Base-by-base conservation (phyloP, 129 eudicot genomes). In the Solidago caesia region DNA sequence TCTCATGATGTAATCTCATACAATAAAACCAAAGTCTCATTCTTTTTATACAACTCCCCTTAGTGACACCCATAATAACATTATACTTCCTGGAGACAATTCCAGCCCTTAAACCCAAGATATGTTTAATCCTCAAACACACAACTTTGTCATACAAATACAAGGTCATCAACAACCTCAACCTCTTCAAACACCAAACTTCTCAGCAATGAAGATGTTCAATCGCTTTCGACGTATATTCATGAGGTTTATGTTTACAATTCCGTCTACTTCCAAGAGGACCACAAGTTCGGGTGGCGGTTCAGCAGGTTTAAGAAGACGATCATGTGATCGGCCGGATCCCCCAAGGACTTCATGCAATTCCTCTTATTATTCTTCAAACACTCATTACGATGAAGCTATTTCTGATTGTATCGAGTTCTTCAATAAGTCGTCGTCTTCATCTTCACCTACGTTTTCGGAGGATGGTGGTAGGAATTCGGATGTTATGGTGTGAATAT, bases 401-500 rank as follows among this genome's bases (percentile, higher is more conserved):
- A 87, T 90, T 83, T 84, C 85, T 5, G 92, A 87, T 41, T 87
- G 92, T 70, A 90, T 87, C 29, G 92, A 87, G 87, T 90, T 90
- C 74, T 82, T 90, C 68, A 87, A 87, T 51, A 90, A 83, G 78
- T 90, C 92, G 3, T 79, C 79, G 0, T 79, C 83, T 45, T 79
- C 83, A 2, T 79, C 83, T 21, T 72, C 79, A 11, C 74, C 78
- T 56, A 72, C 83, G 14, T 79, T 73, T 26, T 83, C 89, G 2
- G 78, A 83, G 15, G 86, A 79, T 75, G 81, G 66, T 70, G 79
- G 80, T 26, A 77, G 82, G 74, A 86, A 74, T 21, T 82, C 86
- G 10, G 89, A 89, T 77, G 80, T 62, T 57, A 77, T 79, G 76
- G 81, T 85, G 82, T 87, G 89, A 84, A 45, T 13, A 74, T 61